A percentile compares a stretch with the other conserved stretches of the same genome.
Evolutionary conservation across 495 filamentous ascomycete genomes (phyloP).

Genomic region (Rhypophila decipiens): DNA sequence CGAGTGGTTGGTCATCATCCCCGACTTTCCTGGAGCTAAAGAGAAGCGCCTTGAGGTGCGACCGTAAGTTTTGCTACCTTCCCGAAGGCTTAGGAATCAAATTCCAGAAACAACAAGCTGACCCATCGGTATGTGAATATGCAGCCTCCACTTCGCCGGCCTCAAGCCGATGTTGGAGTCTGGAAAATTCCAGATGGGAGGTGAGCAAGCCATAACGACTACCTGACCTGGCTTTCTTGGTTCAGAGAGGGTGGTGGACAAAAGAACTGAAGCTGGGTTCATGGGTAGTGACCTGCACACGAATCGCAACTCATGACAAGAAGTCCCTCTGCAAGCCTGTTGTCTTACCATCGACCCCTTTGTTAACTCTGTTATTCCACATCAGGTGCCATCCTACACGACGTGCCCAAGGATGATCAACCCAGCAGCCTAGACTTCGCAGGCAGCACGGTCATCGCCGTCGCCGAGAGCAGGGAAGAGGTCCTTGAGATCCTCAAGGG

Average conservation of each 20-base stretch:
- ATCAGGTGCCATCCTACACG: slow-evolving; percentile 68
- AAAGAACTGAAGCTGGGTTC: no score
- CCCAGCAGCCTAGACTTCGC: slow-evolving; percentile 52
- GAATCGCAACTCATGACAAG: no score
- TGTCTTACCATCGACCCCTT: no score
- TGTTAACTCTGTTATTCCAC: no score
- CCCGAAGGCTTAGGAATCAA: no score
- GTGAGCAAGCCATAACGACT: no score
- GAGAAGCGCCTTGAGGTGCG: slow-evolving; percentile 66
- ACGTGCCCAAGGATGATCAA: slow-evolving; percentile 57
- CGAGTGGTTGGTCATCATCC: slow-evolving; percentile 83
- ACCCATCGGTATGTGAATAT: no score
- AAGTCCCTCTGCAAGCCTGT: no score
- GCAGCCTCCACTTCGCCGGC: slow-evolving; percentile 52
- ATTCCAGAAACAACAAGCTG: no score
- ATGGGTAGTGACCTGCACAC: no score
- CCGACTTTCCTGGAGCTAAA: slow-evolving; percentile 63
- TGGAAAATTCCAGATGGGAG: slow-evolving; percentile 51
- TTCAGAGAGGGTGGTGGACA: no score
- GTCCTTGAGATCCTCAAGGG: slow-evolving; percentile 57
- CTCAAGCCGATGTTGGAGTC: slow-evolving; percentile 37
- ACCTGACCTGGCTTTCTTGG: no score
- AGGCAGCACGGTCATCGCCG: slow-evolving; percentile 60
- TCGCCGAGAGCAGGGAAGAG: slow-evolving; percentile 61
- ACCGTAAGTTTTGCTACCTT: slow-evolving; percentile 44